Evolutionary conservation across 2,329 filamentous ascomycete genomes (phyloP).

Genomic region (Penicillium sp.): DNA sequence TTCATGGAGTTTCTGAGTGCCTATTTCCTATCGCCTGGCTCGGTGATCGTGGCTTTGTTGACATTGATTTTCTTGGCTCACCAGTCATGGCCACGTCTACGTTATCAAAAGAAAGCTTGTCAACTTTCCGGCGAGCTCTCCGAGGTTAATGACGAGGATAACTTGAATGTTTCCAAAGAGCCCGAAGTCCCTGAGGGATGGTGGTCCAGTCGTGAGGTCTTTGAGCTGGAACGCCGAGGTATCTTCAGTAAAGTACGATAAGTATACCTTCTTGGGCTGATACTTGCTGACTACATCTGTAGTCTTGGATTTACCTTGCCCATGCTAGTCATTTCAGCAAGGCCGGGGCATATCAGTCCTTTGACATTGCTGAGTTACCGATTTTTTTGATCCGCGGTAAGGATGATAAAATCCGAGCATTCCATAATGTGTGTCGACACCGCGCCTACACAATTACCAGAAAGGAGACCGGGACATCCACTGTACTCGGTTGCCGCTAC

Average conservation of each 20-base stretch:
- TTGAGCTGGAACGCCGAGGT: constrained; percentile 53
- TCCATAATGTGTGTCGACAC: constrained; percentile 67
- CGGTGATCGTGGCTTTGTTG: constrained; percentile 20
- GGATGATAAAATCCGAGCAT: constrained; percentile 58
- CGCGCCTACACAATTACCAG: constrained; percentile 63
- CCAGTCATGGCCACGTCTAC: constrained; percentile 21
- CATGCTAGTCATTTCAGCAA: constrained; percentile 54
- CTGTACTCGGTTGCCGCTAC: constrained; percentile 62
- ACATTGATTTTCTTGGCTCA: constrained; percentile 18
- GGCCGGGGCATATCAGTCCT: constrained; percentile 61
- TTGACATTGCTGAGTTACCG: constrained; percentile 59
- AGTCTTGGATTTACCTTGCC: constrained; percentile 44
- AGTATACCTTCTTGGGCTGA: not conserved
- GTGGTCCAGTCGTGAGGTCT: constrained; percentile 48
- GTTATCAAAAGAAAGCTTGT: not conserved
- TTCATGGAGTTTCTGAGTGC: constrained; percentile 25
- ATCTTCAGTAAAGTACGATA: constrained; percentile 53
- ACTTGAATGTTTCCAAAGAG: constrained; percentile 41
- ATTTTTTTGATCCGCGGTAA: constrained; percentile 59
- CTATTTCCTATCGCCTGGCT: constrained; percentile 16
- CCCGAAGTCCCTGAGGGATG: constrained; percentile 46
- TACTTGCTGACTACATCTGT: not conserved
- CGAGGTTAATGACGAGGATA: not conserved
- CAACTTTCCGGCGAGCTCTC: not conserved
- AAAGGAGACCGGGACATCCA: constrained; percentile 54